Evolutionary conservation across 768 basidiomycete species (phyloP), one percentile per base, ranked within the genome.

Genomic region (Ramaria sp.): DNA sequence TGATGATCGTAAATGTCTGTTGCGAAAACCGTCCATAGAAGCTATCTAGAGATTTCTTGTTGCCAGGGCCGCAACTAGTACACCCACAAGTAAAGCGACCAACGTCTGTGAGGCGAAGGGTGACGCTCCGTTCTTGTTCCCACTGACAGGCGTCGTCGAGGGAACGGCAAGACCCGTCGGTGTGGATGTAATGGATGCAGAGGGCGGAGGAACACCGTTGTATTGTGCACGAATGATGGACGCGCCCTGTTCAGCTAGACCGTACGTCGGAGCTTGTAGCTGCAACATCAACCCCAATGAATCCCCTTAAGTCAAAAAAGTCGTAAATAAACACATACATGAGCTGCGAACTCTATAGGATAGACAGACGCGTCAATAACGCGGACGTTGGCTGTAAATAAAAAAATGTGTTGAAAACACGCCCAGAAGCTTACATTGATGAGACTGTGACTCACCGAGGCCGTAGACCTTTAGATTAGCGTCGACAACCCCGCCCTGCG

Each of bases 321-420:
- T 34, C 9, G 32, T 1, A 34, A 34, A 28, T 34, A 59, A 60
- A 6, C 4, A 62, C 59, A 37, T 52, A 73, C 66, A 61, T 79
- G 78, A 3, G 76, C 75, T 4, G 76, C 70, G 50, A 77, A 71
- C 57, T 73, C 63, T 48, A 81, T 67, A 0, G 82, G 79, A 65
- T 77, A 78, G 25, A 83, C 73, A 0, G 76, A 78, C 12, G 79
- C 69, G 60, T 82, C 79, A 12, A 71, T 72, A 32, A 83, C 79
- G 54, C 82, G 72, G 34, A 82, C 67, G 65, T 83, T 83, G 22
- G 69, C 67, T 63, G 69, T n/a, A n/a, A n/a, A n/a, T n/a, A n/a
- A n/a, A 66, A 5, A 41, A 7, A 24, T 48, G 47, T 12, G 42
- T 44, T 37, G 20, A 20, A 44, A 44, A 9, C 8, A 44, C 15